Conservation (phyloP, 1,284 basidiomycete genomes). For the Athelia sp. region DNA sequence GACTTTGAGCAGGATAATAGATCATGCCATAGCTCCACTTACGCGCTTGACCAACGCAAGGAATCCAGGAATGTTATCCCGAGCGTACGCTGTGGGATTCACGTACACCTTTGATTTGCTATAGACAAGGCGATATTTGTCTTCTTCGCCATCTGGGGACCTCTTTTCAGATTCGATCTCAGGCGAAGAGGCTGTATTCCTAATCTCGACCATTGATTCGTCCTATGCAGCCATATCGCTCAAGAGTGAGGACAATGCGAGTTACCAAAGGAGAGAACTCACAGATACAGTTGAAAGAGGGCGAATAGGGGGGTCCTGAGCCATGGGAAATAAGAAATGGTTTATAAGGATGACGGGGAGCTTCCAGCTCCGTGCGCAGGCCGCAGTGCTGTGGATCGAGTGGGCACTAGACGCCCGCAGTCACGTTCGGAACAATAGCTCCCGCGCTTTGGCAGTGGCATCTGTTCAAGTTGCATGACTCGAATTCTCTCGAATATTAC, state of each 20-base stretch:
- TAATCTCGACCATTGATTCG: slow-evolving; percentile 80
- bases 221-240: slow-evolving; percentile 29
- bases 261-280: slow-evolving; percentile 11
- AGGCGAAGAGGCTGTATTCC: slow-evolving; percentile 27
- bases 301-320: slow-evolving; percentile 4
- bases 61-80: slow-evolving; percentile 93
- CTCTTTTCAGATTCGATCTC: slow-evolving; percentile 16
- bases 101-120: slow-evolving; percentile 92
- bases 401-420: too few species aligned
- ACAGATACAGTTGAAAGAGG: slow-evolving; percentile 40
- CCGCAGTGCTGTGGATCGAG: too few species aligned
- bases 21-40: slow-evolving; percentile 18
- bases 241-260: slow-evolving; percentile 2
- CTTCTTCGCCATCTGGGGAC: slow-evolving; percentile 39
- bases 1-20: slow-evolving; percentile 1
- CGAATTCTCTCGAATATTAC: too few species aligned
- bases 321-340: slow-evolving; percentile 10
- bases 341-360: slow-evolving; percentile 26
- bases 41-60: slow-evolving; percentile 83
- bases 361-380: slow-evolving; percentile 14
- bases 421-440: too few species aligned
- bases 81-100: slow-evolving; percentile 86
- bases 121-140: slow-evolving; percentile 72
- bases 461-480: too few species aligned
- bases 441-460: too few species aligned